Base-by-base conservation (phyloP, 495 filamentous ascomycete species). In the Clavariopsis aquatica region DNA sequence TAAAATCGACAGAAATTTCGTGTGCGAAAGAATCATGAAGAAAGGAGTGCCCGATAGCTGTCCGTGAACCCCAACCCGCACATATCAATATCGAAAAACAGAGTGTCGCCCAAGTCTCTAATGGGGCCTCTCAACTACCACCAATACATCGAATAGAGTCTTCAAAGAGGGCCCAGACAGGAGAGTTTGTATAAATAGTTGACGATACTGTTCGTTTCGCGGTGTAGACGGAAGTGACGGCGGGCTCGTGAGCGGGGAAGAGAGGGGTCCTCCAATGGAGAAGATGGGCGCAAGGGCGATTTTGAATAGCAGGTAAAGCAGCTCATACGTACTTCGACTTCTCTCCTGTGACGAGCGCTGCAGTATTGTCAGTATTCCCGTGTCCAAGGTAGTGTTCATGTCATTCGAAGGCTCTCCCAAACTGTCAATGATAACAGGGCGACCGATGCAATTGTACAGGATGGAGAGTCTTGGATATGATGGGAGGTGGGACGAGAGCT, bases 281-380 rank as follows among this genome's bases (percentile, higher is more conserved):
- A 13, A 4, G 24, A 17, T 1, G 8, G 36, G 41, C 55, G 26
- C 22, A 17, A 46, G 22, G 12, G 20, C n/a, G 24, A 47, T 26
- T 27, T 17, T 19, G 15, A 49, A 23, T 19, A 3, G 47, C 22
- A 26, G 24, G 31, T 26, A 34, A 45, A 23, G 58, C 47, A 29
- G 29, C 20, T 1, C 8, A 58, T 57, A 68, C 65, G 28, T 68
- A 68, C 65, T 87, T 91, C 76, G 85, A 87, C 85, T 89, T 91
- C 83, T 89, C 87, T 78, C 84, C 84, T 66, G 83, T 79, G 77
- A 87, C 84, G 81, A 87, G 84, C 59, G 65, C 64, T 66, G 43
- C 10, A 9, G 17, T 1, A 29, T 19, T 56, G 56, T 66, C 24
- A 61, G 56, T 38, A 60, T 27, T 43, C n/a, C 8, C 38, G 38